Evolutionary conservation across 352 stramenopile species (phyloP).

Genomic region (Globisporangium apiculatum): DNA sequence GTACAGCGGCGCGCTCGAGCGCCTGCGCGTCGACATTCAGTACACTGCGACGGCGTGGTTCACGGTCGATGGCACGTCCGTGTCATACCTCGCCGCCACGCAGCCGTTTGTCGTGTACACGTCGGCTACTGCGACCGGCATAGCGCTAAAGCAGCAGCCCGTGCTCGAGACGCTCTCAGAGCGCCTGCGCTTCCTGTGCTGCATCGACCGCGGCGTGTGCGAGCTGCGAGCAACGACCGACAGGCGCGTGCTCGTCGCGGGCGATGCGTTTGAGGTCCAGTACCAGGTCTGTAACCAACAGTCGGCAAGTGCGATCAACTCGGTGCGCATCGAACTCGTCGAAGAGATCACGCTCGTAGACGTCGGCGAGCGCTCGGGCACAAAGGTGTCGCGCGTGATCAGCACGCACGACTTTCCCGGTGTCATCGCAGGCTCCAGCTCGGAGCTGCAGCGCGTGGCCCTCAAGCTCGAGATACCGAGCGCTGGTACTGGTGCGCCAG

Average conservation of each 20-base stretch:
- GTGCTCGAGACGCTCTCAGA: slow-evolving; percentile 5
- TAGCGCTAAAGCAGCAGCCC: neutral
- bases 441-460: slow-evolving; percentile 2
- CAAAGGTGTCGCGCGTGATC: slow-evolving; percentile 2
- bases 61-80: slow-evolving; percentile 6
- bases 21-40: slow-evolving; percentile 5
- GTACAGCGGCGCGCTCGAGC: slow-evolving; percentile 9
- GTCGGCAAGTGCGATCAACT: slow-evolving; percentile 2
- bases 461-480: neutral
- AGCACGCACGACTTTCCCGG: slow-evolving; percentile 6
- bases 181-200: slow-evolving; percentile 12
- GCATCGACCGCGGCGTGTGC: slow-evolving; percentile 5
- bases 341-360: slow-evolving; percentile 9
- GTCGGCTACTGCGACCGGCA: neutral
- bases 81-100: slow-evolving; percentile 10
- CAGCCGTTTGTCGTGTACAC: slow-evolving; percentile 10
- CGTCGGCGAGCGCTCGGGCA: slow-evolving; percentile 5
- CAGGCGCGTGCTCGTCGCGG: slow-evolving; percentile 5
- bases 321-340: slow-evolving; percentile 8
- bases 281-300: slow-evolving; percentile 9
- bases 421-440: slow-evolving; percentile 2
- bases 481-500: too few relatives aligned
- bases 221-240: slow-evolving; percentile 1
- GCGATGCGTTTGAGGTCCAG: slow-evolving; percentile 8
- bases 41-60: slow-evolving; percentile 15